Evolutionary conservation across 768 basidiomycete species (phyloP).

Genomic region (Scleroderma citrinum): DNA sequence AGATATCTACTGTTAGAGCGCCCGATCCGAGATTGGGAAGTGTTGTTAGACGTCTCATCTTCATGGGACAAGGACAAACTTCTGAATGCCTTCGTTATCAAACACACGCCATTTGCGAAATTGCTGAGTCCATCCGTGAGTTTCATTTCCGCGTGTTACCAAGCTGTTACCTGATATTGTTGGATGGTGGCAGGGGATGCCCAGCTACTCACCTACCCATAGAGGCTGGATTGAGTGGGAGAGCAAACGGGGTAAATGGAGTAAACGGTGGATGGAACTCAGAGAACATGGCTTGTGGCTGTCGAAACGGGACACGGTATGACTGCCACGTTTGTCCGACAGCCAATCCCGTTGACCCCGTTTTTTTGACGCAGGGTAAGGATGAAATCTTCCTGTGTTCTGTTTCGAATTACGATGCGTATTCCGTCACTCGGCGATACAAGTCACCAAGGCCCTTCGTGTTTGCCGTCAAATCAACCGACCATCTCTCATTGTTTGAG

Average conservation of each 20-base stretch:
- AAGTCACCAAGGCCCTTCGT: slow-evolving; percentile 81
- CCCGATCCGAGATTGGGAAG: slow-evolving; percentile 82
- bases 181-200: slow-evolving; percentile 39
- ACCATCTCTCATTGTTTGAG: slow-evolving; percentile 83
- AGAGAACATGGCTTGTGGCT: slow-evolving; percentile 83
- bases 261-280: slow-evolving; percentile 83
- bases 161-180: slow-evolving; percentile 37
- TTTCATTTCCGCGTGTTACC: slow-evolving; percentile 12
- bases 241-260: slow-evolving; percentile 91
- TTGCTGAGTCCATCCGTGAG: slow-evolving; percentile 56
- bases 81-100: slow-evolving; percentile 76
- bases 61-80: slow-evolving; percentile 86
- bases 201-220: slow-evolving; percentile 36
- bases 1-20: slow-evolving; percentile 55
- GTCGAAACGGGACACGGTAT: slow-evolving; percentile 83
- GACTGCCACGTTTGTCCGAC: slow-evolving; percentile 7
- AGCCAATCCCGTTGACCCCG: slow-evolving; percentile 4
- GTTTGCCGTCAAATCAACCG: slow-evolving; percentile 86
- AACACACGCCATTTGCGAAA: slow-evolving; percentile 59
- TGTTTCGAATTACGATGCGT: slow-evolving; percentile 85
- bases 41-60: slow-evolving; percentile 68
- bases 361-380: slow-evolving; percentile 55
- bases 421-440: slow-evolving; percentile 66
- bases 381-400: slow-evolving; percentile 81
- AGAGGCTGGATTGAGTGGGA: slow-evolving; percentile 83